Conservation (phyloP, 495 filamentous ascomycete genomes). For the Neurospora hispaniola region DNA sequence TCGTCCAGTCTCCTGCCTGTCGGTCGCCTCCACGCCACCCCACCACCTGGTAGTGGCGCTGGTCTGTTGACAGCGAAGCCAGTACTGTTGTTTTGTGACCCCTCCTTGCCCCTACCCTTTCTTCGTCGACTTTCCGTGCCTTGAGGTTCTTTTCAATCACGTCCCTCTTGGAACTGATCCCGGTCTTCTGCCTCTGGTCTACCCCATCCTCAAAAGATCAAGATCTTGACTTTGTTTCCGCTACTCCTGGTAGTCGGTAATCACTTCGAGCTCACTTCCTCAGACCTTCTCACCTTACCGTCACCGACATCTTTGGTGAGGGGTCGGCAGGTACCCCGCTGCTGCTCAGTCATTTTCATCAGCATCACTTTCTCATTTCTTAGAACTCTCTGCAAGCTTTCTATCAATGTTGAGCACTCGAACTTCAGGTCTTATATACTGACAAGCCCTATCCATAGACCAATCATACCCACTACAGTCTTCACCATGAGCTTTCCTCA, state of each 20-base stretch:
- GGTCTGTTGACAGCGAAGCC: not conserved
- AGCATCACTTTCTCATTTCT: not conserved
- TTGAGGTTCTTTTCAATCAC: not conserved
- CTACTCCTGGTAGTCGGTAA: not conserved
- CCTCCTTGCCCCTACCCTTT: not conserved
- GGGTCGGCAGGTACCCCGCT: not conserved
- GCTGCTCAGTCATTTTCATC: not conserved
- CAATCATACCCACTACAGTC: not conserved
- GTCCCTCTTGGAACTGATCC: not conserved
- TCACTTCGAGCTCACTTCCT: not conserved
- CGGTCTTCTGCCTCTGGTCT: not conserved
- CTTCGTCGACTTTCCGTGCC: not conserved
- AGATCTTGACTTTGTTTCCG: not conserved
- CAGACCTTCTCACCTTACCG: not conserved
- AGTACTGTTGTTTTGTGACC: not conserved
- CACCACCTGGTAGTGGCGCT: not conserved
- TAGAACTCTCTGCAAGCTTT: not conserved
- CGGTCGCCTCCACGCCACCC: not conserved
- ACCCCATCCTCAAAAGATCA: not conserved
- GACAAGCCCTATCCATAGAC: not conserved
- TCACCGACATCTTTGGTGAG: not conserved
- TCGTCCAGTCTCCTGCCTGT: not conserved
- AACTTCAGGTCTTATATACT: not conserved
- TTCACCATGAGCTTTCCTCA: not conserved
- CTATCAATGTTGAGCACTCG: not conserved